These are phyloP conservation scores for Pelargonium nanum DNA, from an alignment of 345 rosid genomes.

Conservation along the genomic window DNA sequence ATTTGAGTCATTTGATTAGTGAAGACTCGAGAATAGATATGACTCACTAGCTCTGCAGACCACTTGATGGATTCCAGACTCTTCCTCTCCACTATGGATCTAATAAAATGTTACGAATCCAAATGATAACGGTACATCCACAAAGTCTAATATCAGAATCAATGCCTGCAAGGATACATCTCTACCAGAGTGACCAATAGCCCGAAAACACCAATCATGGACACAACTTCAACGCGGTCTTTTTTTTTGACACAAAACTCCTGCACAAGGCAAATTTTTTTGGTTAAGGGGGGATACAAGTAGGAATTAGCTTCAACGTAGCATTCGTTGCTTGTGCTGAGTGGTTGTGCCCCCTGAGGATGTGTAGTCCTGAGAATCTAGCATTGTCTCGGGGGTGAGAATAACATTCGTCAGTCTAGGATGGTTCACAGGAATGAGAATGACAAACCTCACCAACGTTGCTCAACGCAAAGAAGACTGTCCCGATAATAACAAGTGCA, in stretches of 20 bases:
- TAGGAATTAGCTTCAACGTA: no score
- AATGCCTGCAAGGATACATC: constrained; percentile 29
- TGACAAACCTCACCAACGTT: constrained; percentile 44
- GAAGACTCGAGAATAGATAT: not conserved
- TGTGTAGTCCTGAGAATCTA: no score
- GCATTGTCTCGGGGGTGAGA: no score
- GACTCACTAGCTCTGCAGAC: constrained; percentile 38
- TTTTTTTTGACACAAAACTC: constrained; percentile 48
- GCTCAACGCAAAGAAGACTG: constrained; percentile 40
- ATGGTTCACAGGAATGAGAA: no score
- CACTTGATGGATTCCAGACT: constrained; percentile 34
- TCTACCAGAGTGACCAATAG: constrained; percentile 30
- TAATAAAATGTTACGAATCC: not conserved
- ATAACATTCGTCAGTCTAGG: no score
- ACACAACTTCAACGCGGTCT: constrained; percentile 40
- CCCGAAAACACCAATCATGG: constrained; percentile 42
- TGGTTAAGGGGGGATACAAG: no score
- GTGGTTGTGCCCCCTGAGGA: no score
- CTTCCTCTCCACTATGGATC: constrained; percentile 40
- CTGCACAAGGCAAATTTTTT: constrained; percentile 16
- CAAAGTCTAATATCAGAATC: no score
- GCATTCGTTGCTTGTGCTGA: no score
- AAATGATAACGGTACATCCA: no score
- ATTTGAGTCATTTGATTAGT: not conserved
- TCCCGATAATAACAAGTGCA: constrained; percentile 31